Percentiles rank a stretch among this genome's conserved stretches.
Evolutionary conservation across 2,329 filamentous ascomycete genomes (phyloP).

Genomic region (Stachybotrys chartarum): DNA sequence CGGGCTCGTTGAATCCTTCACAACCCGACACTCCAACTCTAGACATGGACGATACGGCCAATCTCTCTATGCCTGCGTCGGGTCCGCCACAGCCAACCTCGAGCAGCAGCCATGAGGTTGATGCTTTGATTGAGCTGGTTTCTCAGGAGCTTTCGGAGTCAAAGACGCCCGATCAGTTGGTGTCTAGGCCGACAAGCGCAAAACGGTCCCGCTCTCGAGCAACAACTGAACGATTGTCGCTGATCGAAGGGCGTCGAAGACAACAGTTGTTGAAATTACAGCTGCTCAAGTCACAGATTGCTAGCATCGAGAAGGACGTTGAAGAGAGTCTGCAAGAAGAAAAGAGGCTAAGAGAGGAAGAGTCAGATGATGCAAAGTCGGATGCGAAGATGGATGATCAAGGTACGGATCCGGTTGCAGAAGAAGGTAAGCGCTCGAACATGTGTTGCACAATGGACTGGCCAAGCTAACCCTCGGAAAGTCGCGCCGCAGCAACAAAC

Average conservation of each 20-base stretch:
- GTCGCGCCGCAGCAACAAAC: background rate
- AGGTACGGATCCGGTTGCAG: background rate
- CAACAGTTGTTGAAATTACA: conserved; percentile 38
- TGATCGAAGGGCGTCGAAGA: conserved; percentile 26
- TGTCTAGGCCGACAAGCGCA: background rate
- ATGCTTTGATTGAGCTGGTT: background rate
- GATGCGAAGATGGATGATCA: background rate
- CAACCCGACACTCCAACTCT: conserved; percentile 8
- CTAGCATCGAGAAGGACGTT: conserved; percentile 41
- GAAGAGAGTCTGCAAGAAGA: conserved; percentile 27
- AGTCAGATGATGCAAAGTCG: conserved; percentile 7
- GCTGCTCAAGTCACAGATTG: conserved; percentile 37
- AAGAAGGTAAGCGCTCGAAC: background rate
- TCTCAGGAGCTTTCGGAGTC: background rate
- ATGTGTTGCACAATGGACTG: background rate
- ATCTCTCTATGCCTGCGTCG: background rate
- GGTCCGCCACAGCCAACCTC: background rate
- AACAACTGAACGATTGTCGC: conserved; percentile 27
- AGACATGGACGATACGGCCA: background rate
- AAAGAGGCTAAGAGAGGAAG: conserved; percentile 22
- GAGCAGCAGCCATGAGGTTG: background rate
- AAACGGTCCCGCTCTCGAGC: conserved; percentile 17
- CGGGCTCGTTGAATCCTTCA: conserved; percentile 20
- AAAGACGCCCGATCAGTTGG: background rate
- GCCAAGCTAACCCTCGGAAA: background rate